phyloP scores from a whole-genome alignment of 306 rosid species.

The Erythrophleum fordii region DNA sequence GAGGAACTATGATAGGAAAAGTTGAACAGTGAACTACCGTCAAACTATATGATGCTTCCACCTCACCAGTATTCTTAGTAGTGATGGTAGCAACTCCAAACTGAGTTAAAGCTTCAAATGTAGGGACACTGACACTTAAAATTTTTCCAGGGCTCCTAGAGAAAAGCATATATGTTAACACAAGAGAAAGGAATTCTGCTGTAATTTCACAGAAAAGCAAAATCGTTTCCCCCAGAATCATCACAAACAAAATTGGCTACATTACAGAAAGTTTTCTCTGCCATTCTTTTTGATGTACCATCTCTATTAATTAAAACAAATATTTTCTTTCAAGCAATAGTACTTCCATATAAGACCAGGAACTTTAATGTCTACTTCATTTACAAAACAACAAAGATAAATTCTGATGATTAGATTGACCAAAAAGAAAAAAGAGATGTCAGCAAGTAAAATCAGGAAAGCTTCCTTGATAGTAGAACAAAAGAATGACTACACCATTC shows the following conservation, averaged over 20 bases:
- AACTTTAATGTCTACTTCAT: slow-evolving; percentile 17
- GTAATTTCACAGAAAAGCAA: slow-evolving; percentile 15
- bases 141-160: slow-evolving; percentile 94
- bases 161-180: slow-evolving; percentile 27
- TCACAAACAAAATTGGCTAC: background rate
- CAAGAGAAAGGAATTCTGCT: background rate
- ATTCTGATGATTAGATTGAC: background rate
- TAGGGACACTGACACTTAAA: slow-evolving; percentile 73
- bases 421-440: background rate
- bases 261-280: background rate
- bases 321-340: slow-evolving; percentile 6
- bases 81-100: slow-evolving; percentile 83
- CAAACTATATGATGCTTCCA: slow-evolving; percentile 95
- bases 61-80: slow-evolving; percentile 84
- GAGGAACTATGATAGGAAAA: slow-evolving; percentile 23
- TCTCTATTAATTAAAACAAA: background rate
- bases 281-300: background rate
- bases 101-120: slow-evolving; percentile 88
- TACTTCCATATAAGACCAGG: slow-evolving; percentile 3
- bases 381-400: slow-evolving; percentile 1
- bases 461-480: background rate
- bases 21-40: slow-evolving; percentile 64
- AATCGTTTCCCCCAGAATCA: slow-evolving; percentile 17
- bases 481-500: slow-evolving; percentile 3
- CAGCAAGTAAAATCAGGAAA: background rate